phyloP scores from a whole-genome alignment of 2,329 filamentous ascomycete species.

The Thelonectria blattea region DNA sequence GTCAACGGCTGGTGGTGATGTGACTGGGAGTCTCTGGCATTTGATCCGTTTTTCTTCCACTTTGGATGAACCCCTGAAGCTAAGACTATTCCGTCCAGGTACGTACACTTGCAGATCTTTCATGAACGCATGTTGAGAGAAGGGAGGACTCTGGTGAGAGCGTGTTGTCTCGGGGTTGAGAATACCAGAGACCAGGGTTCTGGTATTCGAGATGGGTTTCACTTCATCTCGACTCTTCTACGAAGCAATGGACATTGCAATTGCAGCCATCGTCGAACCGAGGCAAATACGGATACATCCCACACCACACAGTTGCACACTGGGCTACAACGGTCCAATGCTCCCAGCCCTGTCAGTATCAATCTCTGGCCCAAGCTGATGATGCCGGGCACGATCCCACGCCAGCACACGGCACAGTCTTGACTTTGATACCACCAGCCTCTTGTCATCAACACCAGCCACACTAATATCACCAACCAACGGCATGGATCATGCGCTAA shows the following conservation, averaged over 20 bases:
- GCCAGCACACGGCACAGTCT: neutral
- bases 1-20: neutral
- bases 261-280: neutral
- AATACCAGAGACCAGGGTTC: neutral
- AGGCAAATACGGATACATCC: too few relatives aligned
- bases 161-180: too few relatives aligned
- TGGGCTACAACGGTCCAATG: neutral
- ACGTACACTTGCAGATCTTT: neutral
- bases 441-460: too few relatives aligned
- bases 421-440: too few relatives aligned
- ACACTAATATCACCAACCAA: neutral
- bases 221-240: neutral
- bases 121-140: neutral
- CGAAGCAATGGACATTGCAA: neutral
- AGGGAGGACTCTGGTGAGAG: too few relatives aligned
- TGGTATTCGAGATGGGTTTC: neutral
- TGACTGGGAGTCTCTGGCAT: neutral
- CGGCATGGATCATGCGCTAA: neutral
- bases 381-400: neutral
- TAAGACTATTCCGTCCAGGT: neutral
- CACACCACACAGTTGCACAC: too few relatives aligned
- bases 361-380: conserved; percentile 2
- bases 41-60: neutral
- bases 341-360: neutral
- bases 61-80: conserved; percentile 9